Evolutionary conservation across 2,329 filamentous ascomycete genomes (phyloP).

Genomic region (Pseudogymnoascus pannorum): DNA sequence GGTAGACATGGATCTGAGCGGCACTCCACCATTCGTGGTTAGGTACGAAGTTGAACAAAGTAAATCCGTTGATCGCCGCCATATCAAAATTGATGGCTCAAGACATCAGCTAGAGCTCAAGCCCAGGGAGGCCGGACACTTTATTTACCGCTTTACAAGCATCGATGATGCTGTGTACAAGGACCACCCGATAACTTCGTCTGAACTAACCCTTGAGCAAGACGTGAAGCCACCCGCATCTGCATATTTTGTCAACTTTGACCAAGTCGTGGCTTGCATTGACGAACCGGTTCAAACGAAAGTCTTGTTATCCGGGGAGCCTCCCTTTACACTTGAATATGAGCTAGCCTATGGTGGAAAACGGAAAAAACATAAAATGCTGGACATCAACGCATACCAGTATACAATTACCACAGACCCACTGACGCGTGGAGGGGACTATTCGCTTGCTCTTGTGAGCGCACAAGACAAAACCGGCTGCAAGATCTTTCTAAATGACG

Average conservation of each 20-base stretch:
- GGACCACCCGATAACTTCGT: conserved; percentile 52
- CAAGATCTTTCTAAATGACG: conserved; percentile 77
- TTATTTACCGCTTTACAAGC: conserved; percentile 76
- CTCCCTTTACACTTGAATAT: conserved; percentile 85
- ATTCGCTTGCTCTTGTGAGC: conserved; percentile 76
- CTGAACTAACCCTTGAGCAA: conserved; percentile 66
- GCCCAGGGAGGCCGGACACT: conserved; percentile 72
- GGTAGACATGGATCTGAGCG: conserved; percentile 82
- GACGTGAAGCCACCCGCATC: conserved; percentile 89
- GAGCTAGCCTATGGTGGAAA: conserved; percentile 87
- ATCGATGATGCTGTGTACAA: conserved; percentile 80
- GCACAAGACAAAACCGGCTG: conserved; percentile 83
- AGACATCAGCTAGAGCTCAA: conserved; percentile 79
- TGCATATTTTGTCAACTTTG: conserved; percentile 57
- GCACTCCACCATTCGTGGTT: conserved; percentile 85
- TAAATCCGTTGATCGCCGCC: conserved; percentile 42
- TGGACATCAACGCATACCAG: conserved; percentile 53
- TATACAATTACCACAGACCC: conserved; percentile 69
- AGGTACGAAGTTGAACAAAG: conserved; percentile 54
- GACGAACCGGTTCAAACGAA: conserved; percentile 71
- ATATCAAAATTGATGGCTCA: conserved; percentile 59
- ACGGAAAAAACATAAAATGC: conserved; percentile 60
- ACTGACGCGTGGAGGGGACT: conserved; percentile 77
- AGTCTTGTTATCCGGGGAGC: conserved; percentile 70
- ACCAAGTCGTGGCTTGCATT: conserved; percentile 64